Evolutionary conservation across 257 asterid genomes (phyloP), one percentile per base, ranked within the genome.

Genomic region (Ehretia macrophylla): DNA sequence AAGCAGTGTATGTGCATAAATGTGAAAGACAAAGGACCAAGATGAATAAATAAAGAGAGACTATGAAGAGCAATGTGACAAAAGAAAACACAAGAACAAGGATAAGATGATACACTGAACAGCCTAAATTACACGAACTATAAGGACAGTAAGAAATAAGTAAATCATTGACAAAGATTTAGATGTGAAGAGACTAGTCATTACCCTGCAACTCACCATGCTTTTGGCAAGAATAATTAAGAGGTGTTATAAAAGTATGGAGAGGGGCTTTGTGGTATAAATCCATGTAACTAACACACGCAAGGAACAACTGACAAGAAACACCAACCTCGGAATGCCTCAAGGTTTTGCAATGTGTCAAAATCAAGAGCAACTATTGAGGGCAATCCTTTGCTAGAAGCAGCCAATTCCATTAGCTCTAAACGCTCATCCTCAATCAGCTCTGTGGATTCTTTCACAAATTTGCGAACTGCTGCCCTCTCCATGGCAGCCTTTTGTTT

Each of bases 341-440:
- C 99, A 13, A 93, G 97, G 77, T 82, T 84, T 65, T 93, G 97
- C 67, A 90, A 59, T n/a, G 95, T 75, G 65, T 85, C 90, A 73
- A 80, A 87, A 78, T 87, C 95, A 73, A 93, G 97, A 59, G 96
- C 81, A 51, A 79, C 75, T 55, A 93, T 77, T 50, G 99, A 93
- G 53, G 95, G 81, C 46, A 93, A 71, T 51, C 95, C 94, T 78
- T 83, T 93, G 80, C 85, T 81, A 52, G 86, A 74, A 68, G 97
- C 94, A 71, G 97, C 97, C 77, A 93, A 69, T 65, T 93, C 99
- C 99, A 93, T 93, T 50, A 93, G 79, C 66, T 93, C 99, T 40
- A 93, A 81, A 17, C 99, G 97, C 70, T 93, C 99, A 69, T 93
- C 99, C 79, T 93, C 99, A 61, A 93, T 93, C 50, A 93, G 83